These are phyloP conservation scores for Canna indica DNA, from an alignment of 176 grass and related monocot genomes.

Conservation along the genomic window DNA sequence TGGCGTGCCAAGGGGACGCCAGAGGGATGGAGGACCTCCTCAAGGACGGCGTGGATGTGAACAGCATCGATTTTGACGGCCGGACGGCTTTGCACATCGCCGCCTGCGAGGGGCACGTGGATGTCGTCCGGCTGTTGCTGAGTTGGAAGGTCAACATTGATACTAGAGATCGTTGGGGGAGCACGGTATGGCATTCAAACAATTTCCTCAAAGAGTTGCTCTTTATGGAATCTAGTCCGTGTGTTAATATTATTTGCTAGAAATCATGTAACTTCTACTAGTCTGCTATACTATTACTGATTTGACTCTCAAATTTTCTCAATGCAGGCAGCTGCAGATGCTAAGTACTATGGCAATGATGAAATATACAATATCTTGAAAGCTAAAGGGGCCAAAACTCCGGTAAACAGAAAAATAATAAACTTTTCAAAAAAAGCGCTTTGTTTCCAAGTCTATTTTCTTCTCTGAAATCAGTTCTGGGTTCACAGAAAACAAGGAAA, in stretches of 20 bases:
- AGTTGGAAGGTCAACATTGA: slow-evolving; percentile 69
- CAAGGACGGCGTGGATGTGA: slow-evolving; percentile 61
- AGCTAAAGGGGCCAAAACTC: slow-evolving; percentile 79
- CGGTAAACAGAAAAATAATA: slow-evolving; percentile 30
- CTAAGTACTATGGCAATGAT: slow-evolving; percentile 67
- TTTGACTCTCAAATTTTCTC: neutral
- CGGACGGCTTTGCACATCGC: slow-evolving; percentile 90
- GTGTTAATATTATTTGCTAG: neutral
- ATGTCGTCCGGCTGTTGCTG: slow-evolving; percentile 72
- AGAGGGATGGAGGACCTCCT: slow-evolving; percentile 69
- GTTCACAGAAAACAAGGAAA: slow-evolving; percentile 56
- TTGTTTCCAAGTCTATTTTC: neutral
- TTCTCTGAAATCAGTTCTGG: neutral
- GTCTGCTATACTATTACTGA: neutral
- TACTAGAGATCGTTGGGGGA: slow-evolving; percentile 80
- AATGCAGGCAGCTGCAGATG: slow-evolving; percentile 74
- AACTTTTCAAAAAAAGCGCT: neutral
- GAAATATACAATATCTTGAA: slow-evolving; percentile 73
- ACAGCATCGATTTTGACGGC: slow-evolving; percentile 95
- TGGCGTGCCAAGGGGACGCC: slow-evolving; percentile 64
- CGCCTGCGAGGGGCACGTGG: slow-evolving; percentile 65
- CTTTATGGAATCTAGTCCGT: neutral
- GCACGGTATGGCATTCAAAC: slow-evolving; percentile 44
- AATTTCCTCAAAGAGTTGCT: neutral
- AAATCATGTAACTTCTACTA: neutral